Conservation (phyloP, 768 basidiomycete species). For the Phlegmacium glaucopus region DNA sequence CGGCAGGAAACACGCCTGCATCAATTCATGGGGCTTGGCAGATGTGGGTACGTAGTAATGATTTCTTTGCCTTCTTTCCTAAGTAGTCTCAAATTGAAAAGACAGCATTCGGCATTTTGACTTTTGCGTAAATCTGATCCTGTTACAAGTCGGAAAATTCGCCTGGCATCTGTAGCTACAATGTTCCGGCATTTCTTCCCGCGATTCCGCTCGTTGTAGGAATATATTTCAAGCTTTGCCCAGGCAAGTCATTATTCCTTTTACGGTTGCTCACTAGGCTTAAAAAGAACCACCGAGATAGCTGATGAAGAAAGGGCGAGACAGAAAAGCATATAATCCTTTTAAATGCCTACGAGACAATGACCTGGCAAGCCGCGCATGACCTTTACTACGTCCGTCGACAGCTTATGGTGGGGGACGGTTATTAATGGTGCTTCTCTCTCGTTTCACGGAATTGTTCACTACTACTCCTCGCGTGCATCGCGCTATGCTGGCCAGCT, state of each 20-base stretch:
- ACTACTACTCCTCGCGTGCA: constrained; percentile 62
- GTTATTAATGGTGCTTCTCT: constrained; percentile 47
- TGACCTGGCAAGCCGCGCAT: constrained; percentile 69
- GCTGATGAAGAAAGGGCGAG: constrained; percentile 73
- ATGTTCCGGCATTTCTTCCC: constrained; percentile 64
- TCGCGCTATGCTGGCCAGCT: constrained; percentile 41
- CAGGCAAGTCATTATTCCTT: constrained; percentile 30
- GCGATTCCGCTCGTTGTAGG: constrained; percentile 39
- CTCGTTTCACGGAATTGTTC: constrained; percentile 60
- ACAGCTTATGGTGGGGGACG: constrained; percentile 59
- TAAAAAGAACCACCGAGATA: constrained; percentile 70
- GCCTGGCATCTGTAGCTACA: constrained; percentile 79
- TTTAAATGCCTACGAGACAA: constrained; percentile 63
- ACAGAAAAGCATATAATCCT: constrained; percentile 58
- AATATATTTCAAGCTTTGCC: constrained; percentile 51
- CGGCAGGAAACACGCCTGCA: constrained; percentile 72
- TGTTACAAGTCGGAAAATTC: constrained; percentile 50
- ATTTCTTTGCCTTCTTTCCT: background rate
- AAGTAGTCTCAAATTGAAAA: constrained; percentile 5
- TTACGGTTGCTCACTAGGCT: too few relatives aligned
- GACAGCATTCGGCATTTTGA: constrained; percentile 83
- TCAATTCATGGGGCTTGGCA: constrained; percentile 86
- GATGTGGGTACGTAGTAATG: constrained; percentile 49
- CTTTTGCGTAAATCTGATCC: constrained; percentile 55
- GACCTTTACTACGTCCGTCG: constrained; percentile 71